Evolutionary conservation across 495 filamentous ascomycete genomes (phyloP), one percentile per base, ranked within the genome.

Genomic region (Penicillium samsonianum): DNA sequence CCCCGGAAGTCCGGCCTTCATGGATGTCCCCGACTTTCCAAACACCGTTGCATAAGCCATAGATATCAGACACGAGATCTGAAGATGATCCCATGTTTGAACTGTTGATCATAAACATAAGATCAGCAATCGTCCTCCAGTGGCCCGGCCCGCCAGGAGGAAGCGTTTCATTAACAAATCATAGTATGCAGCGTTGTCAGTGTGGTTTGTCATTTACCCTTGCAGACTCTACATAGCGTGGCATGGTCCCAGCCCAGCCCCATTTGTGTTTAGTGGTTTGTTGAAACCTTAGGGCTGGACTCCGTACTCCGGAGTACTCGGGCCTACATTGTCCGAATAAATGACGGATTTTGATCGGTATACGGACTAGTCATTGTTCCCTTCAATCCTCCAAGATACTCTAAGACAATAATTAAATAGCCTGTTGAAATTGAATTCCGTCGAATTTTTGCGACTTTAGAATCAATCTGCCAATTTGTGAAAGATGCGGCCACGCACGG

Each of bases 401-500:
- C 7, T 17, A 17, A 17, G n/a, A 9, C 7, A 38, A 8, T 33
- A 33, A 33, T 19, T 23, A 25, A 43, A 43, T 28, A 28, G 12
- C 23, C 14, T 28, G 12, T n/a, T 17, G 0, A 1, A n/a, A 10
- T 46, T 9, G 23, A 26, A n/a, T 12, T 16, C 16, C 1, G 8
- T 26, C 23, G 5, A 26, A n/a, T 6, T 38, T 17, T 17, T 17
- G 35, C 6, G 35, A 38, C 35, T 8, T 9, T 7, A 38, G 16
- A 17, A 8, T 38, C 3, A 38, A 38, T 38, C n/a, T 37, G 6
- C 12, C 8, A 1, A 50, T 37, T 12, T n/a, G 48, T 50, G 11
- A n/a, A 11, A 20, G 4, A 6, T 50, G 3, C 31, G 31, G 48
- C 48, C 48, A 50, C 48, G 48, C 48, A 50, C 48, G 5, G 31